Evolutionary conservation across 192 early-diverging fungal genomes (phyloP), one percentile per base, ranked within the genome.

Genomic region (Diversispora epigaea): DNA sequence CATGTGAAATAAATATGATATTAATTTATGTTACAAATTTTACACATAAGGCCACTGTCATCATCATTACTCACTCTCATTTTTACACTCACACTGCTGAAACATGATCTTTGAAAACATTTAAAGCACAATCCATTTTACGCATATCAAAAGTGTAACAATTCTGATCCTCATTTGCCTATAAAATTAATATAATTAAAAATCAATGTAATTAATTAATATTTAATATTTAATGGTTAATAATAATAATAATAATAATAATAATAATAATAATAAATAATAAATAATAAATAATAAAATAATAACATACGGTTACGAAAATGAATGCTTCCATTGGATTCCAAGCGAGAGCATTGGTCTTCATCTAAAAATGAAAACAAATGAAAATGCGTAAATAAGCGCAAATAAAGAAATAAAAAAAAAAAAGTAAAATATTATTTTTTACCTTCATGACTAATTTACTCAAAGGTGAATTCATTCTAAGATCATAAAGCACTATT

Each of bases 251-350:
- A 17, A 25, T 55, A 15, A 0, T 43, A 22, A 75, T 49, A 45
- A 15, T 15, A 7, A 68, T 25, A 21, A 43, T 45, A 76, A 40
- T 60, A 25, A 49, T 17, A 47, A n/a, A n/a, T n/a, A n/a, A n/a
- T n/a, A n/a, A n/a, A 80, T 47, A 60, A 60, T 9, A 25, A 60
- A 32, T 22, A 74, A 12, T 47, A 19, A 25, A 21, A 3, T 0
- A 32, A 32, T 32, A 32, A 80, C 77, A 49, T 79, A 86, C 87
- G 4, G 86, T 86, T 43, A 96, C 89, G 84, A 99, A 98, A 76
- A 91, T 95, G 81, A 93, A 96, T 6, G 98, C 95, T 79, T 98
- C 95, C 95, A 98, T 98, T 5, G 98, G 98, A 80, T 99, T 99
- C 98, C 98, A 99, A 17, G 93, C 84, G 61, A 99, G 94, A 10